Percentiles rank a stretch among this genome's conserved stretches.
phyloP scores from a whole-genome alignment of 257 asterid species.

The Forsythia viridissima region DNA sequence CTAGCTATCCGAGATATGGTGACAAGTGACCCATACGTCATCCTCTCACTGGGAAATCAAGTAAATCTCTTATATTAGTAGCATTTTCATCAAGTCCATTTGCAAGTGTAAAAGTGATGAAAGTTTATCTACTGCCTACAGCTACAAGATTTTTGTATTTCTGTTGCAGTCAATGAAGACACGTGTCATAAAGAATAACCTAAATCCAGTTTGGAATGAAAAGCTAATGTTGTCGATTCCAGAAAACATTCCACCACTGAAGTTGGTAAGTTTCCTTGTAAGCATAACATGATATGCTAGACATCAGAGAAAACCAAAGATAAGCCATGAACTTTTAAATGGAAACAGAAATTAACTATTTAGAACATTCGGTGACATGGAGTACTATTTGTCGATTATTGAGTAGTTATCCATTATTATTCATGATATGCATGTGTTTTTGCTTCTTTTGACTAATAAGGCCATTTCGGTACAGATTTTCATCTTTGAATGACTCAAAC shows the following conservation, averaged over 20 bases:
- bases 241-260: conserved; percentile 57
- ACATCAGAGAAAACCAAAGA: neutral
- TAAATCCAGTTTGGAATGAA: conserved; percentile 82
- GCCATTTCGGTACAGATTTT: neutral
- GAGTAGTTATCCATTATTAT: neutral
- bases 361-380: neutral
- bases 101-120: neutral
- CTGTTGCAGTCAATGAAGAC: conserved; percentile 73
- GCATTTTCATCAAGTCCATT: conserved; percentile 2
- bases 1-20: conserved; percentile 87
- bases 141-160: neutral
- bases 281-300: neutral
- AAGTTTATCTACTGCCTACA: conserved; percentile 1
- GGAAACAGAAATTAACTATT: neutral
- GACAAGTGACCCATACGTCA: conserved; percentile 88
- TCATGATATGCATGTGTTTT: neutral
- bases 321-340: neutral
- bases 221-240: conserved; percentile 73
- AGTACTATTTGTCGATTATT: neutral
- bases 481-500: neutral
- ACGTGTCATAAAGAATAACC: conserved; percentile 70
- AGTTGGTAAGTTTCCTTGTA: conserved; percentile 43
- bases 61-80: conserved; percentile 33
- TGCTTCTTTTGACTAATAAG: neutral
- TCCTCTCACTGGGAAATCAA: conserved; percentile 82